phyloP scores from a whole-genome alignment of 2,329 filamentous ascomycete genomes.

The Pyrenochaeta sp. region DNA sequence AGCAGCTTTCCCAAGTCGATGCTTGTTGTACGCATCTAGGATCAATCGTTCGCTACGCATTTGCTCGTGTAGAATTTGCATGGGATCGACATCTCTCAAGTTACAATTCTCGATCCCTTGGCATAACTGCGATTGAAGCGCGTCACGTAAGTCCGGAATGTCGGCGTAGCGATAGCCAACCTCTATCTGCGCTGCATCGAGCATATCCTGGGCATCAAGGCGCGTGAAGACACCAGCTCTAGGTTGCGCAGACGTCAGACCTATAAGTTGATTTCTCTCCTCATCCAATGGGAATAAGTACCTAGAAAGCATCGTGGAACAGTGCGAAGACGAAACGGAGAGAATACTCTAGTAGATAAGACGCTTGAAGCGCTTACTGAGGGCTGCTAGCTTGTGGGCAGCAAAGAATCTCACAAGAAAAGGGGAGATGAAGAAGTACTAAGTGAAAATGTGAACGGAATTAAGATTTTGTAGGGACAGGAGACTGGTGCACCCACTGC shows the following conservation, averaged over 20 bases:
- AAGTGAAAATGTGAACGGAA: no score
- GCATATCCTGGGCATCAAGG: slow-evolving; percentile 7
- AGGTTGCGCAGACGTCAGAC: not conserved
- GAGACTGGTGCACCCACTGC: no score
- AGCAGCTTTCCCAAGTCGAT: slow-evolving; percentile 14
- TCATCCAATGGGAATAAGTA: no score
- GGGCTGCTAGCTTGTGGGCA: no score
- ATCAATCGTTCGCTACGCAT: slow-evolving; percentile 5
- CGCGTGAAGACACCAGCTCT: not conserved
- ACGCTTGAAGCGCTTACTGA: no score
- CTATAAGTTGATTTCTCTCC: no score
- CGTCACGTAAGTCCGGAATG: slow-evolving; percentile 1
- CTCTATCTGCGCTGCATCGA: slow-evolving; percentile 5
- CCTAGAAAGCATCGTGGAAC: no score
- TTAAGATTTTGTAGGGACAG: no score
- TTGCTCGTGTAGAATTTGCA: slow-evolving; percentile 5
- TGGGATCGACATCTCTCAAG: not conserved
- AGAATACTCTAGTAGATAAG: no score
- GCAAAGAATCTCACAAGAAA: no score
- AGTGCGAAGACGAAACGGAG: no score
- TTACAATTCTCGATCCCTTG: slow-evolving; percentile 8
- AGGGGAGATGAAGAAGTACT: no score
- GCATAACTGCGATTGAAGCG: slow-evolving; percentile 1
- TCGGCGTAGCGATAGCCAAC: slow-evolving; percentile 4
- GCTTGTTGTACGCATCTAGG: slow-evolving; percentile 21